Evolutionary conservation across 306 rosid genomes (phyloP), one percentile per base, ranked within the genome.

Genomic region (Psophocarpus tetragonolobus): DNA sequence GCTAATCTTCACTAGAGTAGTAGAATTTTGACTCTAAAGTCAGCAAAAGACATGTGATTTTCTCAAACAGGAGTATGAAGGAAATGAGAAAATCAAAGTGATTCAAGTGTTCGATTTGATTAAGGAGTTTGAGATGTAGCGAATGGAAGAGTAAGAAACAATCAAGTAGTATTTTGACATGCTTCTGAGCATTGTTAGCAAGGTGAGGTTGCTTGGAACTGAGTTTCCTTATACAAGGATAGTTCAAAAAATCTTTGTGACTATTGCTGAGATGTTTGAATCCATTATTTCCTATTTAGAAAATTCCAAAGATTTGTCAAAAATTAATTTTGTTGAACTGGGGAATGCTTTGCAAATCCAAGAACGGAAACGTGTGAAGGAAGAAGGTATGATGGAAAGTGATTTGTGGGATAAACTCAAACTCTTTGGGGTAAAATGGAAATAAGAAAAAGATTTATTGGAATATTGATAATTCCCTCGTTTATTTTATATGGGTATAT

Each of bases 61-160:
- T 48, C 56, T 48, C 10, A n/a, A 30, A 41, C 7, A 24, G 1
- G 42, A 69, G 26, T 47, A 69, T 15, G 36, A 47, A 48, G 75
- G 75, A 27, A 29, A 71, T 30, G 18, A 71, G 44, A 71, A 17
- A 30, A 7, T 71, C 27, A 71, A 71, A 50, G 75, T 63, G 75
- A 71, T 50, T 20, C 32, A 71, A 50, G 47, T 71, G 75, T 7
- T 71, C 63, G 50, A 71, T 50, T 50, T 71, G 47, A 71, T 48
- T 26, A 9, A 6, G n/a, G 63, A 50, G 41, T 48, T 71, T 8
- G 75, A 71, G 45, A 27, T 69, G 44, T 41, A 69, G 9, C 18
- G 7, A 6, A 69, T 69, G 20, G 15, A 14, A 20, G 10, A n/a
- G 56, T 48, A 4, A 48, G 2, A 48, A 17, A 48, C 1, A 6